Conservation (phyloP, 495 filamentous ascomycete genomes). For the Tuber magnatum region DNA sequence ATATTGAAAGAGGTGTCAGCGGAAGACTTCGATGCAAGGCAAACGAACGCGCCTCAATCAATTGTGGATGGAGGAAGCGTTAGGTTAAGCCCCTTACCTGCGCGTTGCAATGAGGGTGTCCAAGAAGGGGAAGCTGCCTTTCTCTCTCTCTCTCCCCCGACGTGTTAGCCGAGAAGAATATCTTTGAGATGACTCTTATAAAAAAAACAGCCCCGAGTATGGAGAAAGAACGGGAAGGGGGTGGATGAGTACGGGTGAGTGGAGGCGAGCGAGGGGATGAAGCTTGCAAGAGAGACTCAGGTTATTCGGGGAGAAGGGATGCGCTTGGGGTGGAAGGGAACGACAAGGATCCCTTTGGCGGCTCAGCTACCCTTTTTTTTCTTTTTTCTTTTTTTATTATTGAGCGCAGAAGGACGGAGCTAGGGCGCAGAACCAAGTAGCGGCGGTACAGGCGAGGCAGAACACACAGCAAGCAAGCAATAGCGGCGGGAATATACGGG, state of each 20-base stretch:
- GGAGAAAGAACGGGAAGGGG: conserved; percentile 30
- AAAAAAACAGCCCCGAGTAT: conserved; percentile 15
- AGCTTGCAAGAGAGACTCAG: conserved; percentile 25
- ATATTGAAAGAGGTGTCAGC: conserved; percentile 18
- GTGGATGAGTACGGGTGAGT: conserved; percentile 26
- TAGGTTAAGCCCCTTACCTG: conserved; percentile 27
- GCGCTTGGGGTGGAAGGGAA: conserved; percentile 33
- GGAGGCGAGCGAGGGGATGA: conserved; percentile 20
- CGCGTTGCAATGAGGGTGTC: conserved; percentile 19
- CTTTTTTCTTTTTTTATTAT: conserved; percentile 23
- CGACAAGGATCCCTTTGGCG: conserved; percentile 29
- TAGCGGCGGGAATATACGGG: conserved; percentile 18
- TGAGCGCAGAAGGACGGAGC: conserved; percentile 33
- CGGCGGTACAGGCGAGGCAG: conserved; percentile 8
- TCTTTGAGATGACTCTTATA: conserved; percentile 15
- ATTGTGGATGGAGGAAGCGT: conserved; percentile 13
- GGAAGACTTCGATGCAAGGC: conserved; percentile 27
- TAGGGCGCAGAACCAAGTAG: conserved; percentile 21
- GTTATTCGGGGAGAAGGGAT: conserved; percentile 35
- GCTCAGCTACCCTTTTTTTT: conserved; percentile 28
- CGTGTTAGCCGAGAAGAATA: conserved; percentile 21
- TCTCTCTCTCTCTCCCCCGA: not conserved
- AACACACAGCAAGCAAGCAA: conserved; percentile 5
- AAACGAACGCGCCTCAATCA: conserved; percentile 22
- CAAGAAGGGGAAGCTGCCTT: conserved; percentile 16